These are phyloP conservation scores for Blastobotrys mokoenaii DNA, from an alignment of 805 yeast species.

Conservation along the genomic window DNA sequence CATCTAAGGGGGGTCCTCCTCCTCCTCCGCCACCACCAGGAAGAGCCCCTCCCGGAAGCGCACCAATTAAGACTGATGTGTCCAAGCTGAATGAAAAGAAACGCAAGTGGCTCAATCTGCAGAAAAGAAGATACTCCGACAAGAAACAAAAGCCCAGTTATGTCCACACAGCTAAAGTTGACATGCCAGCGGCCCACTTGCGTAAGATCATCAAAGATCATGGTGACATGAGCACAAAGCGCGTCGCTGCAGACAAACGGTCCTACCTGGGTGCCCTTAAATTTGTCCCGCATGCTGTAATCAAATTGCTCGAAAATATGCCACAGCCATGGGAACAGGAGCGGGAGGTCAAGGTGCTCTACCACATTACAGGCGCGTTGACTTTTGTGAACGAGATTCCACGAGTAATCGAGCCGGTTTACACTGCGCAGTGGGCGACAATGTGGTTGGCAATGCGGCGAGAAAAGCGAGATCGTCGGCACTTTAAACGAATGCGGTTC, in stretches of 20 bases:
- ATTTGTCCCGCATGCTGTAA: slow-evolving; percentile 90
- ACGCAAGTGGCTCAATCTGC: slow-evolving; percentile 54
- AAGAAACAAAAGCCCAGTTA: slow-evolving; percentile 33
- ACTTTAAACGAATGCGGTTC: slow-evolving; percentile 83
- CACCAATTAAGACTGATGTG: slow-evolving; percentile 13
- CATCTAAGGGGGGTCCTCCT: slow-evolving; percentile 6
- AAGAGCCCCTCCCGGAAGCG: slow-evolving; percentile 15
- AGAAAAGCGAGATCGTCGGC: slow-evolving; percentile 83
- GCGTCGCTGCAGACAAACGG: slow-evolving; percentile 75
- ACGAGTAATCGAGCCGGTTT: slow-evolving; percentile 84
- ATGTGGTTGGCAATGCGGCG: slow-evolving; percentile 89
- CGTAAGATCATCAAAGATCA: slow-evolving; percentile 77
- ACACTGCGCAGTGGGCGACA: slow-evolving; percentile 91
- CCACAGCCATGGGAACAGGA: slow-evolving; percentile 97
- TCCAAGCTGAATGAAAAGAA: slow-evolving; percentile 37
- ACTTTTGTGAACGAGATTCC: slow-evolving; percentile 92
- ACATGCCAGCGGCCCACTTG: slow-evolving; percentile 91
- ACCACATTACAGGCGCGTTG: slow-evolving; percentile 88
- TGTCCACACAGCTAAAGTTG: slow-evolving; percentile 54
- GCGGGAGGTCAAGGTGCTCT: slow-evolving; percentile 79
- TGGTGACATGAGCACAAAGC: slow-evolving; percentile 73
- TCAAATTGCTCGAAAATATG: slow-evolving; percentile 87
- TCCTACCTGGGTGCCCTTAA: slow-evolving; percentile 86
- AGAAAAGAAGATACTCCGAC: slow-evolving; percentile 47
- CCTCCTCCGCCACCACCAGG: slow-evolving; percentile 30